A percentile compares a stretch with the other conserved stretches of the same genome.
Evolutionary conservation across 176 grass and related monocot species (phyloP).

Genomic region (Triticum urartu): DNA sequence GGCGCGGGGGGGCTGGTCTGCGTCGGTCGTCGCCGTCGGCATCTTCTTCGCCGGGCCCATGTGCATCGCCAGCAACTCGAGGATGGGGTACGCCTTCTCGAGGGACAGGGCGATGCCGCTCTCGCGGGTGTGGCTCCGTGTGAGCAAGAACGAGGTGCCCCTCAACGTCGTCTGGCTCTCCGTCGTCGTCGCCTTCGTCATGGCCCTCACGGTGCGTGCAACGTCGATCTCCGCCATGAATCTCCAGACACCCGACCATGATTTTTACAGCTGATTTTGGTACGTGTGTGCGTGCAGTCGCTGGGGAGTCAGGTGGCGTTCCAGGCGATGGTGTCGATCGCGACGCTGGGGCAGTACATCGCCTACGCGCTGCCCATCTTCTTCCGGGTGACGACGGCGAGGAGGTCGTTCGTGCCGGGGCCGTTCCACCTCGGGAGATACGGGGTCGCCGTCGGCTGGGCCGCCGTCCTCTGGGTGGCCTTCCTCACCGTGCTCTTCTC

Average conservation of each 20-base stretch:
- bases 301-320: conserved; percentile 71
- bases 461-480: conserved; percentile 64
- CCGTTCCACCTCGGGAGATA: conserved; percentile 61
- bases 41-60: conserved; percentile 51
- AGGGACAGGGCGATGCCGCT: conserved; percentile 73
- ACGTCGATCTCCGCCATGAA: not conserved
- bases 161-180: conserved; percentile 77
- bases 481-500: conserved; percentile 73
- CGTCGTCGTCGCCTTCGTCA: conserved; percentile 51
- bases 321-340: conserved; percentile 75
- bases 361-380: conserved; percentile 77
- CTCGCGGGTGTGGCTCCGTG: conserved; percentile 45
- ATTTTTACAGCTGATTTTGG: not conserved
- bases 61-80: conserved; percentile 47
- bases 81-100: conserved; percentile 68
- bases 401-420: conserved; percentile 46
- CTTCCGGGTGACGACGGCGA: conserved; percentile 62
- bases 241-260: not conserved
- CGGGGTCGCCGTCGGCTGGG: conserved; percentile 40
- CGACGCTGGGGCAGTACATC: conserved; percentile 66
- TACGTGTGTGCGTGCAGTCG: conserved; percentile 35
- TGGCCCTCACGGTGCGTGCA: conserved; percentile 52
- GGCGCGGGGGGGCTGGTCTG: conserved; percentile 56
- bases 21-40: conserved; percentile 49
- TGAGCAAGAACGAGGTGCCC: conserved; percentile 66